phyloP scores from a whole-genome alignment of 176 grass and related monocot genomes.

The Oryza australiensis region DNA sequence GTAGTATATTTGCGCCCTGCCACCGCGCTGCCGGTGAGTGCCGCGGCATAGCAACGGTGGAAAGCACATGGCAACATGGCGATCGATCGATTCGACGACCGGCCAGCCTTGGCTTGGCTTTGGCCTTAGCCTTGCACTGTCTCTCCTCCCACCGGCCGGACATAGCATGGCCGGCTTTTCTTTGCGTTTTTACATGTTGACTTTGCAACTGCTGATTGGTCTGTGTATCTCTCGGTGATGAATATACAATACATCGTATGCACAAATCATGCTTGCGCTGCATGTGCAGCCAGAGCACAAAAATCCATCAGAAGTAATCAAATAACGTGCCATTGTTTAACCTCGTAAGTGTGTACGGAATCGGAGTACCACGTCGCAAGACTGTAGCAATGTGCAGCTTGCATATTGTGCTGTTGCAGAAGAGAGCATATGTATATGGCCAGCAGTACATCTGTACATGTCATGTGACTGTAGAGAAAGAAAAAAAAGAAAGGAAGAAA shows the following conservation, averaged over 20 bases:
- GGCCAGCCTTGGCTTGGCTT: slow-evolving; percentile 2
- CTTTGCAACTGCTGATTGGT: not conserved
- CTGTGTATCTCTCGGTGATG: too few species aligned
- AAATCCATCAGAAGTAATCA: not conserved
- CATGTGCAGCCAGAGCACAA: slow-evolving; percentile 11
- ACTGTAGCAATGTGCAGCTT: not conserved
- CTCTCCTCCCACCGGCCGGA: not conserved
- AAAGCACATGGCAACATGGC: slow-evolving; percentile 34
- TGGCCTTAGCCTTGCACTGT: not conserved
- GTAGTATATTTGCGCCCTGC: not conserved
- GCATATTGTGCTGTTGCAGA: too few species aligned
- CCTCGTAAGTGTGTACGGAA: slow-evolving; percentile 16
- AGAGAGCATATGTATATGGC: too few species aligned
- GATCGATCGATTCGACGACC: not conserved
- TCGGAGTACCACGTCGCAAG: not conserved
- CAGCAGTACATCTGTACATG: not conserved
- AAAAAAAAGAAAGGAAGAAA: not conserved
- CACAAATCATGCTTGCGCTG: not conserved
- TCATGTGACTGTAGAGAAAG: slow-evolving; percentile 7
- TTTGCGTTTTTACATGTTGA: slow-evolving; percentile 37
- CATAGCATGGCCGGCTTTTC: not conserved
- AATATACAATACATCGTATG: not conserved
- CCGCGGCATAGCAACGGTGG: slow-evolving; percentile 1
- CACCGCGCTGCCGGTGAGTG: slow-evolving; percentile 13
- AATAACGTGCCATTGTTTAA: not conserved